Conservation (phyloP, 2,329 filamentous ascomycete species). For the Colletotrichum limetticola region DNA sequence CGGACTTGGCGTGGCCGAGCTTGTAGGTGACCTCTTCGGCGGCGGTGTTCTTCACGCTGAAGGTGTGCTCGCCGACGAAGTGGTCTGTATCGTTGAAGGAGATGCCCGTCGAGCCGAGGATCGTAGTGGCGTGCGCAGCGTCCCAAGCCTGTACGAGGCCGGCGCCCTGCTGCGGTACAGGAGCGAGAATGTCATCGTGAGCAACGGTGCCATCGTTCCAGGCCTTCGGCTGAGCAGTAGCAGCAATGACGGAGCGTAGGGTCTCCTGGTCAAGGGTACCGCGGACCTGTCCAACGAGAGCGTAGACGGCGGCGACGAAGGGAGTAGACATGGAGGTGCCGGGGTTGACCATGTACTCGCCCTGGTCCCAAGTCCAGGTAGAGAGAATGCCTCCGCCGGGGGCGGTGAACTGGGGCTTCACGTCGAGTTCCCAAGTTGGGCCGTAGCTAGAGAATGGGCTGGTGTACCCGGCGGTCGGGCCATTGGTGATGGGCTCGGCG, state of each 20-base stretch:
- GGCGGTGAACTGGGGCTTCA: slow-evolving; percentile 59
- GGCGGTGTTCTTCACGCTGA: slow-evolving; percentile 54
- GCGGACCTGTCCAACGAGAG: slow-evolving; percentile 44
- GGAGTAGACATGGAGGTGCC: slow-evolving; percentile 67
- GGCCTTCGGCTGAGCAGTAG: slow-evolving; percentile 43
- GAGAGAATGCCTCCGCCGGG: slow-evolving; percentile 63
- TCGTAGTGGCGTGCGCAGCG: slow-evolving; percentile 49
- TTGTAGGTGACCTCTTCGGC: slow-evolving; percentile 47
- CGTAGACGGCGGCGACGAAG: slow-evolving; percentile 53
- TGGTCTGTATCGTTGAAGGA: slow-evolving; percentile 57
- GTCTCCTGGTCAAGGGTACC: slow-evolving; percentile 40
- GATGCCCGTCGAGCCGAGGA: slow-evolving; percentile 50
- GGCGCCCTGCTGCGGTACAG: slow-evolving; percentile 54
- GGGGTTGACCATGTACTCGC: slow-evolving; percentile 58
- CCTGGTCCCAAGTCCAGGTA: slow-evolving; percentile 55
- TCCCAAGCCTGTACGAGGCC: slow-evolving; percentile 55
- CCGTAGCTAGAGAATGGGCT: slow-evolving; percentile 56
- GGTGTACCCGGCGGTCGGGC: slow-evolving; percentile 47
- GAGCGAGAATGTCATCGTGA: slow-evolving; percentile 37
- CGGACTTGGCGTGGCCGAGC: slow-evolving; percentile 48
- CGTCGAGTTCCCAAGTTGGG: slow-evolving; percentile 56
- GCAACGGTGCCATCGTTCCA: slow-evolving; percentile 43
- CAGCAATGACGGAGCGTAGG: slow-evolving; percentile 41
- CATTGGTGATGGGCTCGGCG: slow-evolving; percentile 35
- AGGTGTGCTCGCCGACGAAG: slow-evolving; percentile 46